Evolutionary conservation across 176 grass and related monocot genomes (phyloP), one percentile per base, ranked within the genome.

Genomic region (Eragrostis curvula): DNA sequence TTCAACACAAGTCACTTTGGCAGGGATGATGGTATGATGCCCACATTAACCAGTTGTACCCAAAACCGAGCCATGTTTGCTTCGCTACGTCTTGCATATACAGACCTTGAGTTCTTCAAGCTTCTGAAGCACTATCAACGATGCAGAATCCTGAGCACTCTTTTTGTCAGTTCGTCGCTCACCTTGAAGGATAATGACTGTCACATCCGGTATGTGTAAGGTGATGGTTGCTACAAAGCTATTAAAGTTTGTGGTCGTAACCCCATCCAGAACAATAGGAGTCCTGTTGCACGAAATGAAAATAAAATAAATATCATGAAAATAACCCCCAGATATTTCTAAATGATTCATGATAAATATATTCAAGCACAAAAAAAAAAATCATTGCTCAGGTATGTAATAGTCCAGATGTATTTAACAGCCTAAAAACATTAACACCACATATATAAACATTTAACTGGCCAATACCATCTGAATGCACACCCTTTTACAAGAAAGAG

Each of bases 101-200:
- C 83, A 88, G 66, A 83, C 75, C 27, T 84, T 80, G 52, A 74
- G 86, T 83, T 81, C 90, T 71, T 93, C 58, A 39, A 98, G 88
- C 70, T 93, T 90, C 45, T 80, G 86, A 59, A 98, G 92, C 88
- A 95, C 72, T 28, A 68, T 47, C 74, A 98, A 59, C 8, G 92
- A 89, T 13, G 92, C 96, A 41, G 92, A 95, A 83, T 98, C 96
- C 63, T 95, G 90, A 43, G 92, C 76, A 21, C 86, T 88, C 60
- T 88, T 98, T 64, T 98, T 98, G 66, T 95, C 90, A 59, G 90
- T 78, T 15, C 70, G 77, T 12, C 21, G 68, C n/a, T 95, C 87
- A 16, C 92, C 96, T 29, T 64, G 41, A 73, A 95, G 79, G 68
- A 84, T 90, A 76, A 98, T 88, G 71, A 61, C 83, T 5, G 84